Evolutionary conservation across 2,329 filamentous ascomycete species (phyloP), one percentile per base, ranked within the genome.

Genomic region (Diaporthe sp.): DNA sequence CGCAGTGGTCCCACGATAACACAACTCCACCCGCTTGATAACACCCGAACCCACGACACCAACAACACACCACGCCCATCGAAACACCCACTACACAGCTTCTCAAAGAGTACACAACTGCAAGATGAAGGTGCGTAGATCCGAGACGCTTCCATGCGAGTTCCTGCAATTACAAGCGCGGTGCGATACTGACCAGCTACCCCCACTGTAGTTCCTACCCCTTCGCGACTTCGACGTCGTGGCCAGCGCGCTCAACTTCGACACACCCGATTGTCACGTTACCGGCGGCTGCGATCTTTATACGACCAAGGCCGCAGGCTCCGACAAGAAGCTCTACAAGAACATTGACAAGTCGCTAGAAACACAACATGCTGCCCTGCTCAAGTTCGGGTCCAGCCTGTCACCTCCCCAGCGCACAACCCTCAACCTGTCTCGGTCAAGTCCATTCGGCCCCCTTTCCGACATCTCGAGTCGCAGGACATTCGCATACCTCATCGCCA

Each of bases 251-350:
- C 92, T 99, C 82, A 98, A 98, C 83, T 98, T 98, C 88, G 95
- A 97, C 81, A 98, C 96, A 1, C 92, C 94, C 71, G 96, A 98
- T 83, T 96, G 95, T 82, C 94, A 96, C 80, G 94, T 99, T 76
- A 93, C 95, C 39, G 97, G 97, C 80, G 94, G 95, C 78, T 98
- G 96, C 88, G 97, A 99, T 84, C 90, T 98, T 25, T 99, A 98
- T 88, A 98, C 96, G 13, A 98, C 96, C 37, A 99, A 99, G 85
- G 96, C 97, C 42, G 95, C 96, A 73, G 95, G 96, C 61, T 93
- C 93, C 78, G 97, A 99, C 84, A 98, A 98, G 90, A 98, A 98
- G 83, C 89, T 99, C 12, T 98, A 98, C 88, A 97, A 96, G 85
- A 94, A 93, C 82, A 98, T 99, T 82, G 96, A 98, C 83, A 92